Base-by-base conservation (phyloP, 441 rosid species). In the Jatropha podagrica region DNA sequence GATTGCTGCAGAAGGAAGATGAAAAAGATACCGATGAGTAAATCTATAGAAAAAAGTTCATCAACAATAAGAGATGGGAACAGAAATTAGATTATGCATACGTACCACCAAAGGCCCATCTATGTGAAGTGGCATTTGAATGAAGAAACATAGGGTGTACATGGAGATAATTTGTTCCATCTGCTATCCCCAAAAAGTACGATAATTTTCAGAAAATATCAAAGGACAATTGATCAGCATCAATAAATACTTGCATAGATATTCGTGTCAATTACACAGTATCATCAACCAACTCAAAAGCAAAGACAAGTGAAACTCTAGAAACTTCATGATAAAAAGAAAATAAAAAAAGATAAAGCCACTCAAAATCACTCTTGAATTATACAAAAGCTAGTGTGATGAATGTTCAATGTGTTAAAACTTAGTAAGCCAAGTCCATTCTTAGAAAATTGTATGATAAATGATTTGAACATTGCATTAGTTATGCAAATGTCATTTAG, bases 21-120 rank as follows among this genome's bases (percentile, higher is more conserved):
- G 76, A 70, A 75, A 71, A 61, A 65, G 23, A 62, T 38, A 74
- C 23, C n/a, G 48, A 71, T 69, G 66, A 42, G 38, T 48, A 41
- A 56, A 63, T 10, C 12, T 27, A 11, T 44, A 37, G 68, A 46
- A 65, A 69, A 11, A 0, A 12, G 41, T 46, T 27, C 11, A 69
- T 58, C 26, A 76, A 8, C 20, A 59, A 68, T 44, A 68, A 61
- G 4, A 60, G 58, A 48, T 10, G 37, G 59, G 51, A 73, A 46
- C 72, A 70, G 68, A 59, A 44, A 67, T 55, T 13, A 51, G 12
- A 73, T 52, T 27, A 65, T 63, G 63, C 54, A 54, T 58, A 77
- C 94, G 79, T 92, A 95, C 99, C 99, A 46, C 98, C 99, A 84
- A 92, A 95, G 23, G 93, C 97, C 99, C 99, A 95, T 84, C 90